A percentile compares a stretch with the other conserved stretches of the same genome.
Evolutionary conservation across 106 monocot genomes (phyloP).

Genomic region (Agapanthus africanus): DNA sequence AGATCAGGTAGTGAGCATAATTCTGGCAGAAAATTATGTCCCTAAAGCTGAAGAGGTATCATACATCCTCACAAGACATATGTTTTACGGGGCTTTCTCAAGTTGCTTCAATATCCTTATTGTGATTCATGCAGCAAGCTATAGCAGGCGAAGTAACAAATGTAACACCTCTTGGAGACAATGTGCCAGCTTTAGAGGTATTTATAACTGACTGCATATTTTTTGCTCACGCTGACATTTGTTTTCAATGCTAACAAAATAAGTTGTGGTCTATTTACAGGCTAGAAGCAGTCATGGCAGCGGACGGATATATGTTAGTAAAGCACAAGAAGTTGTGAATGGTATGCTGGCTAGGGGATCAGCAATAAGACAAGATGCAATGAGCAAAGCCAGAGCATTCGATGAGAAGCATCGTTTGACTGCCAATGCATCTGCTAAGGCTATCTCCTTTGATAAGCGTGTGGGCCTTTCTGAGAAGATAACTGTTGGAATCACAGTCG

Average conservation of each 20-base stretch:
- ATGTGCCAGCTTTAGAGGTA: conserved; percentile 6
- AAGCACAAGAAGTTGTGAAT: conserved; percentile 73
- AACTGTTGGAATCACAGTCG: conserved; percentile 72
- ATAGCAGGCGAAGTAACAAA: conserved; percentile 5
- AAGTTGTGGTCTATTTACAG: conserved; percentile 23
- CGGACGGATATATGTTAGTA: conserved; percentile 57
- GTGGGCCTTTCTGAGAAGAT: conserved; percentile 89
- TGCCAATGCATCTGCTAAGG: conserved; percentile 82
- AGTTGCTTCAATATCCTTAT: conserved; percentile 9
- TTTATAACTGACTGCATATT: background rate
- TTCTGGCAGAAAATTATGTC: conserved; percentile 52
- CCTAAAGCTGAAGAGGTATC: conserved; percentile 44
- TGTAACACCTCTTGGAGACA: background rate
- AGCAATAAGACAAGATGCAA: conserved; percentile 74
- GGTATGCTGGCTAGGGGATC: conserved; percentile 76
- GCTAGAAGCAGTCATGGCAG: conserved; percentile 23
- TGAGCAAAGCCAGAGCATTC: conserved; percentile 91
- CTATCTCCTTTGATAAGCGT: conserved; percentile 72
- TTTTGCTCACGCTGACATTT: background rate
- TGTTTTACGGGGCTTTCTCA: background rate
- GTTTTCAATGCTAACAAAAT: background rate
- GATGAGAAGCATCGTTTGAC: conserved; percentile 78
- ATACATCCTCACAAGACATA: background rate
- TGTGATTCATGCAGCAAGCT: conserved; percentile 40
- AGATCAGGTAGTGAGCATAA: conserved; percentile 74